Base-by-base conservation (phyloP, 2,329 filamentous ascomycete species). In the Neofusicoccum sp. region DNA sequence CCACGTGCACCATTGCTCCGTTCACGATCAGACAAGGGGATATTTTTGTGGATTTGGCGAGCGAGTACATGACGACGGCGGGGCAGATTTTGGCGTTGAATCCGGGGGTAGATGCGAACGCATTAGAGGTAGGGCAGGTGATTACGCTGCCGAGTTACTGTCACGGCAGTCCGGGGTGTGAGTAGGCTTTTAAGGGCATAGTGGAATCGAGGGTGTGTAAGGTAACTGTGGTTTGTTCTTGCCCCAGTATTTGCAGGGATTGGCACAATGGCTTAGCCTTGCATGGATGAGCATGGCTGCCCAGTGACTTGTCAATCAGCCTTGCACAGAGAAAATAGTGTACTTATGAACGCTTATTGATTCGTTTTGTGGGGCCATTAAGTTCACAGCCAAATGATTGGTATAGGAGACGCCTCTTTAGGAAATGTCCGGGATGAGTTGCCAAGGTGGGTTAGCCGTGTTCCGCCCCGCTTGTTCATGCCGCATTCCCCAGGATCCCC, bases 1-100 rank as follows among this genome's bases (percentile, higher is more conserved):
- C 64, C 31, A 43, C 50, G 48, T 71, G 69, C 62, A 50, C 49
- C 9, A 65, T 71, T 34, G 65, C 64, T 5, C 65, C 67, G 4
- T 71, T 70, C 63, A 61, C 9, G n/a, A 70, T 72, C 48, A 34
- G 63, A 29, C 22, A 50, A 11, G 70, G 69, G 4, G 70, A 72
- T 47, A 14, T 68, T 9, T 72, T 68, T 50, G 59, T 67, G 33
- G 66, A 71, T 12, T 52, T 72, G 33, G 69, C 69, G 1, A 45
- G 33, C 6, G 63, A 49, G 3, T 68, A 68, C 54, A 8, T 48
- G 14, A 68, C 66, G 8, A 66, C 62, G 7, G 45, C 67, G 48
- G 70, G 70, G 1, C 68, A 71, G 62, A 69, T 72, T 52, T 43
- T 66, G 64, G 67, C 67, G 3, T 54, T 69, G 3, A 71, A 72